These are phyloP conservation scores for Vigna hirtella DNA, from an alignment of 306 rosid species.

Conservation along the genomic window DNA sequence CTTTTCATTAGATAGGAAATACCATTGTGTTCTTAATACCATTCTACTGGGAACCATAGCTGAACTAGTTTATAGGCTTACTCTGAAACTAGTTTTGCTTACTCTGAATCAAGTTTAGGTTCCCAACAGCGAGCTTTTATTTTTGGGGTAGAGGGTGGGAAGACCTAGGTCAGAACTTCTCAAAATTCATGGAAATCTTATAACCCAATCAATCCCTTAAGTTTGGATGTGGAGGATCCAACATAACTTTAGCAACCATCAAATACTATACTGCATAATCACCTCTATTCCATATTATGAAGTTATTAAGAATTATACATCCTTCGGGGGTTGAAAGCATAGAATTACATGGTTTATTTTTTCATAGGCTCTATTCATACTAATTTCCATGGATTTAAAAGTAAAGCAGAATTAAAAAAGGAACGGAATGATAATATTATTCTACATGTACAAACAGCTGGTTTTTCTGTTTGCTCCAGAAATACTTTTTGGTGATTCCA, in stretches of 20 bases:
- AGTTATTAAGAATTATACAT: background rate
- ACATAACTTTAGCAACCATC: slow-evolving; percentile 12
- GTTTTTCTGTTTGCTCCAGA: background rate
- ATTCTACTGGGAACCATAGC: background rate
- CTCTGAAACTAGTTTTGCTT: background rate
- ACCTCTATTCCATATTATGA: background rate
- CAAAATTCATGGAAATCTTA: background rate
- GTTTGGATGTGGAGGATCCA: background rate
- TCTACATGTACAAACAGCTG: background rate
- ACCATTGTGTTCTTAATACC: background rate
- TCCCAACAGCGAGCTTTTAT: background rate
- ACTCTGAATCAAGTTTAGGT: background rate
- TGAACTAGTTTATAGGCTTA: background rate
- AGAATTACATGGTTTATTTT: background rate
- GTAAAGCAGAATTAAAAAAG: background rate
- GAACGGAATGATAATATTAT: background rate
- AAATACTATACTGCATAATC: background rate
- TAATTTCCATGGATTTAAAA: background rate
- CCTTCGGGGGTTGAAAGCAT: background rate
- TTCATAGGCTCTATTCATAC: background rate
- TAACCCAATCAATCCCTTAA: background rate
- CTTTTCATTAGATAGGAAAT: background rate
- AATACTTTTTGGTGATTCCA: background rate
- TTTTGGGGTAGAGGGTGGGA: background rate
- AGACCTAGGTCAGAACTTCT: slow-evolving; percentile 4